Evolutionary conservation across 805 yeast genomes (phyloP), one percentile per base, ranked within the genome.

Genomic region (Wickerhamiella cacticola): DNA sequence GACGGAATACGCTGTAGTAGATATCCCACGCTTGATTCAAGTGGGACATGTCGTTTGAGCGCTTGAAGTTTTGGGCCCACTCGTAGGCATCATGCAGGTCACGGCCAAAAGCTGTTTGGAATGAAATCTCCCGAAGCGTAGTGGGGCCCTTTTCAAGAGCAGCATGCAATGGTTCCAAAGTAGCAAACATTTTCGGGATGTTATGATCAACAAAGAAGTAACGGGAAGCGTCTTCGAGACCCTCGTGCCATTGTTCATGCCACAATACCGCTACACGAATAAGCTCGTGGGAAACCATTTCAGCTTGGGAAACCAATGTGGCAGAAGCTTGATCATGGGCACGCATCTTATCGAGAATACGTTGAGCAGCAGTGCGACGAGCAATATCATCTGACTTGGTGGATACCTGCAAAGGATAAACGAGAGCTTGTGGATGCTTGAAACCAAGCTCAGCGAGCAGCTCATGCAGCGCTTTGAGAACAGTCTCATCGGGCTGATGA

Each of bases 201-300:
- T 92, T 87, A 56, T 86, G 92, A 53, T 92, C 98, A 29, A 94
- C 95, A 64, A 87, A 89, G 68, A 81, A 92, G 46, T 83, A 73
- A 50, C 96, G 72, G 2, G 96, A 87, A 0, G 98, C 98, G 67
- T 92, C 96, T 61, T 92, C 99, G 26, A 92, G 70, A 2, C 95
- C 96, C 65, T 89, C 97, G 56, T 87, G 88, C 98, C 99, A 92
- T 61, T 82, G 81, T 59, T 92, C 99, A 59, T 87, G 95, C 96
- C 98, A 88, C 51, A 92, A 66, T 3, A 89, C 96, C 1, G 97
- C 96, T 15, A 87, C 95, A 55, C 97, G 71, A 53, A 92, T 88
- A 49, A 92, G 74, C 59, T 92, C 98, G 55, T 79, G 80, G 66
- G 95, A 83, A n/a, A 92, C 96, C 48, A 88, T 63, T 56, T 87